phyloP scores from a whole-genome alignment of 495 filamentous ascomycete genomes.

The Polyplosphaeria fusca region DNA sequence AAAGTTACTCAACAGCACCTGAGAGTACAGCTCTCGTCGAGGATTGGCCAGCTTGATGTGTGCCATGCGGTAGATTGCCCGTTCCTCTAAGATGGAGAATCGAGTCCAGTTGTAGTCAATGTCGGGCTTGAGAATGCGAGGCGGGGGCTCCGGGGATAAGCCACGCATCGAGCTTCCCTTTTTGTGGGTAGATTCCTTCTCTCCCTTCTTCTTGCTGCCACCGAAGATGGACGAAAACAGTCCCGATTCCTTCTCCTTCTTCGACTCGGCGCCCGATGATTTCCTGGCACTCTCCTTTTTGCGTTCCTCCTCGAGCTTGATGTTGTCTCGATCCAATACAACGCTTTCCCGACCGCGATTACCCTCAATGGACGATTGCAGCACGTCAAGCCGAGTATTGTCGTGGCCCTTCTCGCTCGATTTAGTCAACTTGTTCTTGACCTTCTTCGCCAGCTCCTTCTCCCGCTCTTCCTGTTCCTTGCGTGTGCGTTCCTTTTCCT shows the following conservation, averaged over 20 bases:
- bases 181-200: constrained; percentile 60
- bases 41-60: constrained; percentile 99
- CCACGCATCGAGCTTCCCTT: constrained; percentile 71
- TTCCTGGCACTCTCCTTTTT: constrained; percentile 77
- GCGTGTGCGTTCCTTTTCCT: constrained; percentile 64
- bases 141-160: constrained; percentile 74
- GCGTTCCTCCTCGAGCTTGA: constrained; percentile 76
- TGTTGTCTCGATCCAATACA: constrained; percentile 69
- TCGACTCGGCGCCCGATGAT: constrained; percentile 62
- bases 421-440: constrained; percentile 56
- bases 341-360: constrained; percentile 77
- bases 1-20: constrained; percentile 97
- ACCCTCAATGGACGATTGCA: constrained; percentile 74
- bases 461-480: constrained; percentile 52
- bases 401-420: constrained; percentile 56
- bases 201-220: constrained; percentile 72
- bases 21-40: constrained; percentile 83
- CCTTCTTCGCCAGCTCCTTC: constrained; percentile 46
- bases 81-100: constrained; percentile 92
- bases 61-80: constrained; percentile 97
- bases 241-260: constrained; percentile 81
- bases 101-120: constrained; percentile 93
- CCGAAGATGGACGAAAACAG: constrained; percentile 89
- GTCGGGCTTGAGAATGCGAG: constrained; percentile 70
- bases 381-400: constrained; percentile 72